A percentile compares a stretch with the other conserved stretches of the same genome.
phyloP scores from a whole-genome alignment of 129 eudicot species.

The Saussurea involucrata region DNA sequence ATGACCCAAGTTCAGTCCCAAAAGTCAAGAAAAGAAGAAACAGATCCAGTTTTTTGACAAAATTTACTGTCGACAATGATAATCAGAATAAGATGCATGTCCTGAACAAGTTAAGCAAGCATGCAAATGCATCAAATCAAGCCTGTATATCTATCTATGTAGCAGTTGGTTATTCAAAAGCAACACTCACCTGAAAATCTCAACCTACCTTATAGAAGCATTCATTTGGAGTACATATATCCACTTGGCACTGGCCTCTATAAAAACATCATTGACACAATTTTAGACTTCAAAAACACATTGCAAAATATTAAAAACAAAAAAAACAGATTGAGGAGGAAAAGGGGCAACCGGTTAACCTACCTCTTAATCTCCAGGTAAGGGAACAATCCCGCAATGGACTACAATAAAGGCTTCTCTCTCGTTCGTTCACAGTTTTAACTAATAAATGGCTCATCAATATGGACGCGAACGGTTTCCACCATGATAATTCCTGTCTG shows the following conservation, averaged over 20 bases:
- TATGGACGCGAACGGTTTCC: constrained; percentile 97
- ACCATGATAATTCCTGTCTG: constrained; percentile 82
- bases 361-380: constrained; percentile 86
- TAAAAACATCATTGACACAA: constrained; percentile 72
- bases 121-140: neutral
- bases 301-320: neutral
- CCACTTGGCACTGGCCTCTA: constrained; percentile 83
- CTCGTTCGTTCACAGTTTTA: constrained; percentile 46
- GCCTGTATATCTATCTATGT: neutral
- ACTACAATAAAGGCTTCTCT: constrained; percentile 53
- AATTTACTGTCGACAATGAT: neutral
- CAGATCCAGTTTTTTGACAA: neutral
- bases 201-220: constrained; percentile 93
- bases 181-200: constrained; percentile 90
- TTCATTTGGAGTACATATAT: constrained; percentile 68
- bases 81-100: neutral
- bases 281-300: constrained; percentile 38
- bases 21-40: neutral
- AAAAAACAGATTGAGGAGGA: constrained; percentile 30
- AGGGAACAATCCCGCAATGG: constrained; percentile 51
- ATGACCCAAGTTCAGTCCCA: neutral
- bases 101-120: neutral
- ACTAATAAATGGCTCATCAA: constrained; percentile 52
- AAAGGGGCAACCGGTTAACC: constrained; percentile 60
- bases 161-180: constrained; percentile 29